These are phyloP conservation scores for Ophiostoma tasmaniense DNA, from an alignment of 2,329 filamentous ascomycete species.

Conservation along the genomic window DNA sequence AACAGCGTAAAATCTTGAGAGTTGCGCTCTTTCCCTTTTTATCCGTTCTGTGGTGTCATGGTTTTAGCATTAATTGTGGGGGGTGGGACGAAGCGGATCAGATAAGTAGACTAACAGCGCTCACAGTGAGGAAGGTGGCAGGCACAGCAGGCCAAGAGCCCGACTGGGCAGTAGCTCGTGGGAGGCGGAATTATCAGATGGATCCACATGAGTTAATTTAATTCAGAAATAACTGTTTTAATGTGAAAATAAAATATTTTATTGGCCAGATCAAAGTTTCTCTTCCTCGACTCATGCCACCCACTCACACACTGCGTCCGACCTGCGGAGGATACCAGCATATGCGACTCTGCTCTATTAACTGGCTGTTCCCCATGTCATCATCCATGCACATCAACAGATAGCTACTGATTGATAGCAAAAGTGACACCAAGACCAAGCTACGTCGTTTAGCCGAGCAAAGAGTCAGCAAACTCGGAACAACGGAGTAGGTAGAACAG, in stretches of 20 bases:
- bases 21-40: neutral
- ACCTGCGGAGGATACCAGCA: conserved; percentile 2
- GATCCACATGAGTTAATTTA: neutral
- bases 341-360: neutral
- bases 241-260: neutral
- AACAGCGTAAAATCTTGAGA: neutral
- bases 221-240: neutral
- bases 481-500: too few species aligned
- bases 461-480: too few species aligned
- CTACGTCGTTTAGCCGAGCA: neutral
- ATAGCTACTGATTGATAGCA: conserved; percentile 7
- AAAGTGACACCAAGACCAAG: neutral
- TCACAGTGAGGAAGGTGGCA: neutral
- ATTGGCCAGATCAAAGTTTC: neutral
- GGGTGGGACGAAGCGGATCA: conserved; percentile 1
- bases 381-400: neutral
- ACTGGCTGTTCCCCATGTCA: neutral
- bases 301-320: neutral
- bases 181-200: conserved; percentile 6
- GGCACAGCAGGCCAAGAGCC: neutral
- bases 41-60: neutral
- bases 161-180: neutral
- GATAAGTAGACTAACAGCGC: conserved; percentile 2
- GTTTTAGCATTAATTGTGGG: neutral
- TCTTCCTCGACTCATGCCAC: neutral